These are phyloP conservation scores for Ramalina intermedia DNA, from an alignment of 495 filamentous ascomycete genomes.

Conservation along the genomic window DNA sequence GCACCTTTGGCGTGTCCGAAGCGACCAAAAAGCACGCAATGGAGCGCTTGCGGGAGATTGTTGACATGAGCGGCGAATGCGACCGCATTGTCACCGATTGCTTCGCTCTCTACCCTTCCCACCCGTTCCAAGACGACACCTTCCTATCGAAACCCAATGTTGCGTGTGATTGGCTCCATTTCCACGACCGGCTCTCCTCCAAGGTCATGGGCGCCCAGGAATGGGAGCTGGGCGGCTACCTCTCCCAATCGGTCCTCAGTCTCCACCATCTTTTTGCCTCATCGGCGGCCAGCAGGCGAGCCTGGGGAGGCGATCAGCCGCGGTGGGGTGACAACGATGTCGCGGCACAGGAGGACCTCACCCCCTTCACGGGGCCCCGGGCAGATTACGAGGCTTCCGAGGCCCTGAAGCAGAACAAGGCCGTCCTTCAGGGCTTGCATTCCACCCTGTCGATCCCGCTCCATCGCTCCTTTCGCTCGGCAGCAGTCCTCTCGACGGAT, in stretches of 20 bases:
- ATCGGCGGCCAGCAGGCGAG: constrained; percentile 15
- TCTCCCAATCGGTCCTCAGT: constrained; percentile 69
- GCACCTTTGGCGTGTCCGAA: constrained; percentile 49
- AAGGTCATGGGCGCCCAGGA: constrained; percentile 63
- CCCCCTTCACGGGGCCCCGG: constrained; percentile 65
- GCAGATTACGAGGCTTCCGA: constrained; percentile 72
- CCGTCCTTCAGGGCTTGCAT: constrained; percentile 38
- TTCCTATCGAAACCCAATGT: constrained; percentile 73
- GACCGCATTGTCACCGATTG: constrained; percentile 75
- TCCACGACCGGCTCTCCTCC: constrained; percentile 70
- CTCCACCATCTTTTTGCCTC: constrained; percentile 85
- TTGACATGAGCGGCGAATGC: constrained; percentile 76
- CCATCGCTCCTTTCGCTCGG: constrained; percentile 58
- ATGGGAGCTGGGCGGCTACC: constrained; percentile 77
- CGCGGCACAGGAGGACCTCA: constrained; percentile 26
- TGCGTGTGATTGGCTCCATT: constrained; percentile 89
- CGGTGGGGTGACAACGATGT: constrained; percentile 34
- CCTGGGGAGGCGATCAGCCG: constrained; percentile 8
- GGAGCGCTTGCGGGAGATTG: constrained; percentile 68
- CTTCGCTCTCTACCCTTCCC: constrained; percentile 69
- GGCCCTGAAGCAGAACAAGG: constrained; percentile 52
- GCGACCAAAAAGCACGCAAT: constrained; percentile 62
- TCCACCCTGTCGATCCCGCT: constrained; percentile 43
- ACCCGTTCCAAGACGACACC: constrained; percentile 83
- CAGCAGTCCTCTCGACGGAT: constrained; percentile 60